Percentiles rank a stretch among this genome's conserved stretches.
These are phyloP conservation scores for slime mould (Dictyostelium discoideum) DNA, from an alignment of 78 protist genomes.

Conservation along the genomic window DNA sequence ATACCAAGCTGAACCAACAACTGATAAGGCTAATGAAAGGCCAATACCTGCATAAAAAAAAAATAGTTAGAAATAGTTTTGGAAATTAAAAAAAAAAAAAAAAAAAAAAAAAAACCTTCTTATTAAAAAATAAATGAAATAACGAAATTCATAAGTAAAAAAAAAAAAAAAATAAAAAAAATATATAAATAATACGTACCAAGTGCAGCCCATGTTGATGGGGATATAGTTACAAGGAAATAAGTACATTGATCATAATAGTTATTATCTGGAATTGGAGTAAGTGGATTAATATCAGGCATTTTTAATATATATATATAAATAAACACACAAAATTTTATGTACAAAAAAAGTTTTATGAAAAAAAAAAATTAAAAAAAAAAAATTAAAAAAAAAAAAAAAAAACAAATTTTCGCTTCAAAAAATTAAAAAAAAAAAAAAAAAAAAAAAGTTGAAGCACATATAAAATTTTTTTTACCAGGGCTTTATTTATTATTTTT, in stretches of 20 bases:
- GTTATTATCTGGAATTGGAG: not conserved
- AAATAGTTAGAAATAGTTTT: not conserved
- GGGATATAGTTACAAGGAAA: slow-evolving; percentile 72
- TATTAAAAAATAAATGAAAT: no score
- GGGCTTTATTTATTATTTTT: not conserved
- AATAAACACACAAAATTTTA: not conserved
- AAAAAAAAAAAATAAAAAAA: not conserved
- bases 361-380: slow-evolving; percentile 17
- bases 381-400: not conserved
- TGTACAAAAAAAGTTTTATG: not conserved
- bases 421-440: no score
- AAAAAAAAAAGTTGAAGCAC: no score
- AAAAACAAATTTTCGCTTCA: not conserved
- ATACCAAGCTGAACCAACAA: slow-evolving; percentile 98
- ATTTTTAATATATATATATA: slow-evolving; percentile 12
- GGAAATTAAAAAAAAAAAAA: no score
- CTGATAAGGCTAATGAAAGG: slow-evolving; percentile 95
- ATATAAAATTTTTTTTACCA: not conserved
- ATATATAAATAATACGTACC: slow-evolving; percentile 78
- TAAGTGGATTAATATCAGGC: not conserved
- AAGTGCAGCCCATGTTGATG: slow-evolving; percentile 90
- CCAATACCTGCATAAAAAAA: slow-evolving; percentile 37
- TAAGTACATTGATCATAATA: slow-evolving; percentile 1
- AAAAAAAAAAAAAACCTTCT: no score
- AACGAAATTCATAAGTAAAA: not conserved